Conservation (phyloP, 768 basidiomycete species). For the Scleroderma citrinum region DNA sequence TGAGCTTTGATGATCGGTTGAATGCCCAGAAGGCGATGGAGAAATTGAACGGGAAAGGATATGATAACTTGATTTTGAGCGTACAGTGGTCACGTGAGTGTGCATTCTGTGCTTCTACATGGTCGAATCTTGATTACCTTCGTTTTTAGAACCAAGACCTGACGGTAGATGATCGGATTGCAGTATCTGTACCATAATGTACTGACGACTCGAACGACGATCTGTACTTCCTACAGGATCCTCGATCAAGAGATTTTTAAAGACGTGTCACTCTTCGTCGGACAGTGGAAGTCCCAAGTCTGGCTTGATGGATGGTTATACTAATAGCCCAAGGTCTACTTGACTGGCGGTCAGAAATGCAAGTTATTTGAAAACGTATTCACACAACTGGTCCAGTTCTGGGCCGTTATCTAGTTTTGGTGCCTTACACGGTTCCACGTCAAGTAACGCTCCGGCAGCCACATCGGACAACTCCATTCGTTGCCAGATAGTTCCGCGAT, state of each 20-base stretch:
- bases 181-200: constrained; percentile 4
- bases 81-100: constrained; percentile 62
- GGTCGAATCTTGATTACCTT: neutral
- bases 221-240: too few relatives aligned
- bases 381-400: too few relatives aligned
- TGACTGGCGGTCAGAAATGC: too few relatives aligned
- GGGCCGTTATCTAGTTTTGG: neutral
- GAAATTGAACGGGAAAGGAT: constrained; percentile 87
- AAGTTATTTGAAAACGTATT: too few relatives aligned
- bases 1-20: constrained; percentile 82
- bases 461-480: constrained; percentile 48
- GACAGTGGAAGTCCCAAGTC: too few relatives aligned
- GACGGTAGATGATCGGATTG: constrained; percentile 28
- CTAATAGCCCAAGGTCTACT: too few relatives aligned
- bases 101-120: neutral
- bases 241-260: too few relatives aligned
- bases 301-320: too few relatives aligned
- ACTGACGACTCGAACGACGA: neutral
- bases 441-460: constrained; percentile 56
- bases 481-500: constrained; percentile 37
- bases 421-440: constrained; percentile 24
- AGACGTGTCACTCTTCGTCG: too few relatives aligned
- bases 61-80: constrained; percentile 82
- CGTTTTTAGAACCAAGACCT: constrained; percentile 37
- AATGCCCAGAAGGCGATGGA: constrained; percentile 85